A percentile compares a stretch with the other conserved stretches of the same genome.
Evolutionary conservation across 2,329 filamentous ascomycete species (phyloP).

Genomic region (Escovopsis sp.): DNA sequence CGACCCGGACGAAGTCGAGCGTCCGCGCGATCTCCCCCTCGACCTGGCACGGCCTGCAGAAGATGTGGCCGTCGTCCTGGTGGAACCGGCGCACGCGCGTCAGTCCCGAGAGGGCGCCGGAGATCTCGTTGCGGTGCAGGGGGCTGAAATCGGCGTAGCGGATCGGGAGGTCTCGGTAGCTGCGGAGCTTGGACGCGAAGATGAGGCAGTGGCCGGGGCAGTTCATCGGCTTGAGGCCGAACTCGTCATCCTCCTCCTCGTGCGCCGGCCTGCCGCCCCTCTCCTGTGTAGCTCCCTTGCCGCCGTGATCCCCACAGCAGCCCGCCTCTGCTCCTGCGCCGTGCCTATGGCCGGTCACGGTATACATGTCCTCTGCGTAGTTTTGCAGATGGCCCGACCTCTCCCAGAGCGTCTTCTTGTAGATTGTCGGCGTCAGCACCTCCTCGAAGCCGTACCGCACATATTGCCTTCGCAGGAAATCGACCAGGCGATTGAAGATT

Average conservation of each 20-base stretch:
- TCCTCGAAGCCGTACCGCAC: conserved; percentile 74
- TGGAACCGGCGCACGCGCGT: conserved; percentile 78
- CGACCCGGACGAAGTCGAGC: conserved; percentile 57
- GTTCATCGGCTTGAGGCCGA: conserved; percentile 85
- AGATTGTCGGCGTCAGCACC: conserved; percentile 80
- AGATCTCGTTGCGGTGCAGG: conserved; percentile 75
- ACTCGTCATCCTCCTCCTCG: conserved; percentile 50
- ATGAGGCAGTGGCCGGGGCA: conserved; percentile 80
- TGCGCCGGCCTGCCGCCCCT: not conserved
- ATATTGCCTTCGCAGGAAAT: conserved; percentile 74
- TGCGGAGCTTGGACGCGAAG: conserved; percentile 58
- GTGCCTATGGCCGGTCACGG: conserved; percentile 43
- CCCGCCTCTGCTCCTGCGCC: conserved; percentile 5
- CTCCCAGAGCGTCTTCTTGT: conserved; percentile 78
- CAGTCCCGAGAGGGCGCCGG: conserved; percentile 65
- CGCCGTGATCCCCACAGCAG: conserved; percentile 19
- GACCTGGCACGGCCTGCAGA: conserved; percentile 67
- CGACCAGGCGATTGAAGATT: conserved; percentile 70
- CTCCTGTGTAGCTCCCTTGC: conserved; percentile 1
- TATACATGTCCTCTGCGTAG: conserved; percentile 87
- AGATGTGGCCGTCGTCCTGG: conserved; percentile 85
- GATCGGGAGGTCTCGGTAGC: conserved; percentile 68
- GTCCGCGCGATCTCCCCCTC: conserved; percentile 59
- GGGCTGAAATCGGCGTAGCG: conserved; percentile 80
- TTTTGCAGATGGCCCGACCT: conserved; percentile 79